A percentile compares a stretch with the other conserved stretches of the same genome.
Evolutionary conservation across 495 filamentous ascomycete genomes (phyloP).

Genomic region (Glonium stellatum): DNA sequence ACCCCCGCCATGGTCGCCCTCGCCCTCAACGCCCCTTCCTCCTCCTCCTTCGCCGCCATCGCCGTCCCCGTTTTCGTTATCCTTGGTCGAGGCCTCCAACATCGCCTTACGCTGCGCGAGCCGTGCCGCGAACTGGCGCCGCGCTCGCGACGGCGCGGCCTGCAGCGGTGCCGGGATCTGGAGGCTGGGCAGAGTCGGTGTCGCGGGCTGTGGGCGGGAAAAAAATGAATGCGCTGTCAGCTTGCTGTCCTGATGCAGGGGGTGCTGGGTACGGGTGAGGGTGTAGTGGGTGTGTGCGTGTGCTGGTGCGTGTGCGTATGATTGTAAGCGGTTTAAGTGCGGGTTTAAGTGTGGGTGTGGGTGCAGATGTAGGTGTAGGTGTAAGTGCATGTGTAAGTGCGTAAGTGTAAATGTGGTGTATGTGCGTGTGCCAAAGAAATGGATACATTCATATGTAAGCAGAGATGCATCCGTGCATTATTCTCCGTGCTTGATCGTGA

Average conservation of each 20-base stretch:
- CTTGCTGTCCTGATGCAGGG: no score
- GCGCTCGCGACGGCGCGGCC: slow-evolving; percentile 76
- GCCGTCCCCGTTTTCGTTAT: slow-evolving; percentile 14
- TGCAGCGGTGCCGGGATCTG: slow-evolving; percentile 60
- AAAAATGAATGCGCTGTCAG: no score
- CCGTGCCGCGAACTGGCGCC: slow-evolving; percentile 74
- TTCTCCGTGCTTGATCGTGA: not conserved
- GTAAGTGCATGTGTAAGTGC: no score
- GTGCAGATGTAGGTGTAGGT: no score
- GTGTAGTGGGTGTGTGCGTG: no score
- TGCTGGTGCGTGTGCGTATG: no score
- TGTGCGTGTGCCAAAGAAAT: not conserved
- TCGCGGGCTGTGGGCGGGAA: slow-evolving; percentile 40
- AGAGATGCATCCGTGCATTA: not conserved
- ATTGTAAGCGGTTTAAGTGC: no score
- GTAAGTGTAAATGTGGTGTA: no score
- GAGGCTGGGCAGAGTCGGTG: slow-evolving; percentile 39
- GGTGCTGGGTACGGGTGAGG: no score
- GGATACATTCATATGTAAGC: not conserved
- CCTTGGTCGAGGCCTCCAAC: slow-evolving; percentile 8
- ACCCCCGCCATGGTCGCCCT: not conserved
- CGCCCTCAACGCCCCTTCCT: not conserved
- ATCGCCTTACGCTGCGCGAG: slow-evolving; percentile 58
- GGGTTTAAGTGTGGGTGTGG: no score
- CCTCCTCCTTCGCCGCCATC: slow-evolving; percentile 9